A percentile compares a stretch with the other conserved stretches of the same genome.
Evolutionary conservation across 2,329 filamentous ascomycete genomes (phyloP).

Genomic region (Talaromyces sp.): DNA sequence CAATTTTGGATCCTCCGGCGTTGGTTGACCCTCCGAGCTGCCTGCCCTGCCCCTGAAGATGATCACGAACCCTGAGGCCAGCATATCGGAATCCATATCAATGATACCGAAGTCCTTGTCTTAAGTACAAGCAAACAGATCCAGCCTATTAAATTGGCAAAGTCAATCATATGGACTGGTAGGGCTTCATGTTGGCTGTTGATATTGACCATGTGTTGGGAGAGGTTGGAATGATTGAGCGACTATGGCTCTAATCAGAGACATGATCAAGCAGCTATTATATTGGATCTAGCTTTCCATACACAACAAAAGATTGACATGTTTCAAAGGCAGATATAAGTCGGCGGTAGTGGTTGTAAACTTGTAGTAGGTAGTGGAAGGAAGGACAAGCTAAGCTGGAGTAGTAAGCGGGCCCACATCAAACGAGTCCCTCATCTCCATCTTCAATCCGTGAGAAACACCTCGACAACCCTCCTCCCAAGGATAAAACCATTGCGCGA

Average conservation of each 20-base stretch:
- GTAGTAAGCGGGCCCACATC: background rate
- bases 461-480: background rate
- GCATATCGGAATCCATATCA: background rate
- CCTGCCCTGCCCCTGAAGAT: background rate
- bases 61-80: background rate
- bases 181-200: background rate
- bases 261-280: background rate
- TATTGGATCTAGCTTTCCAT: too few relatives aligned
- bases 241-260: background rate
- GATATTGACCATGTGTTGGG: background rate
- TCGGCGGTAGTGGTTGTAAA: background rate
- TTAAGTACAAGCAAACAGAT: background rate
- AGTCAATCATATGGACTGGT: background rate
- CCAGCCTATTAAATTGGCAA: background rate
- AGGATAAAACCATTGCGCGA: background rate
- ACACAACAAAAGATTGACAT: background rate
- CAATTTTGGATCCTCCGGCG: background rate
- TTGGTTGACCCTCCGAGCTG: background rate
- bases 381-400: background rate
- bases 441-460: background rate
- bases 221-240: background rate
- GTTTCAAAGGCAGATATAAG: background rate
- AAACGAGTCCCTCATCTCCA: conserved; percentile 2
- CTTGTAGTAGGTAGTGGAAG: background rate
- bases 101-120: background rate